Conservation (phyloP, 805 yeast genomes). For the Candida boleticola region DNA sequence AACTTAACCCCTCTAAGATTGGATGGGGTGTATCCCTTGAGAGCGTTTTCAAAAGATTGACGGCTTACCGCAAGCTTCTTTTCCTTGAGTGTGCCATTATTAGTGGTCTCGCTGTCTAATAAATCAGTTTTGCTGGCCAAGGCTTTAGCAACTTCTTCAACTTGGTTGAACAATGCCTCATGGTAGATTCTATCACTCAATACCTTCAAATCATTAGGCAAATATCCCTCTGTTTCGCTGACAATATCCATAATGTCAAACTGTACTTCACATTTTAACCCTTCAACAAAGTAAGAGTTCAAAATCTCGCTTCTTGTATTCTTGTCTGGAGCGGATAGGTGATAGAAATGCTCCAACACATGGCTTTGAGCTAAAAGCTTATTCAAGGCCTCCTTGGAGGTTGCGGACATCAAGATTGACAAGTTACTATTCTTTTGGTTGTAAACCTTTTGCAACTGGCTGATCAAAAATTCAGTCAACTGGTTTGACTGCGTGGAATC, state of each 20-base stretch:
- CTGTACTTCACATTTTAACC: conserved; percentile 31
- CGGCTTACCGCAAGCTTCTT: conserved; percentile 17
- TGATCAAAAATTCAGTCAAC: conserved; percentile 56
- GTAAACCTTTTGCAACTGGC: conserved; percentile 43
- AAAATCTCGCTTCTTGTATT: conserved; percentile 51
- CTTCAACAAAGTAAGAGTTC: conserved; percentile 30
- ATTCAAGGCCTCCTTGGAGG: conserved; percentile 65
- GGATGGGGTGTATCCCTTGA: conserved; percentile 74
- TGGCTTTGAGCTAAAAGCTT: conserved; percentile 63
- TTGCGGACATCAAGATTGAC: conserved; percentile 60
- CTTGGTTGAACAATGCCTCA: conserved; percentile 35
- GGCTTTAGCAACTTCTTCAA: conserved; percentile 6
- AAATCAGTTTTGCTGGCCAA: neutral
- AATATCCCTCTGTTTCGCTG: conserved; percentile 82
- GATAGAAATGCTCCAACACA: conserved; percentile 60
- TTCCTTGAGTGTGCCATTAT: neutral
- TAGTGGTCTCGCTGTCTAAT: neutral
- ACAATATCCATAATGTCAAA: conserved; percentile 45
- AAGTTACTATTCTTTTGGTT: conserved; percentile 45
- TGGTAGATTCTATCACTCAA: conserved; percentile 69
- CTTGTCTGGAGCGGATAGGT: conserved; percentile 69
- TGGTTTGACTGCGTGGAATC: conserved; percentile 65
- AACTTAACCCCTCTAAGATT: conserved; percentile 83
- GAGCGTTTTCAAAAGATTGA: conserved; percentile 51
- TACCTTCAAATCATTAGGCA: conserved; percentile 76